Evolutionary conservation across 441 rosid species (phyloP).

Genomic region (Corymbia calophylla): DNA sequence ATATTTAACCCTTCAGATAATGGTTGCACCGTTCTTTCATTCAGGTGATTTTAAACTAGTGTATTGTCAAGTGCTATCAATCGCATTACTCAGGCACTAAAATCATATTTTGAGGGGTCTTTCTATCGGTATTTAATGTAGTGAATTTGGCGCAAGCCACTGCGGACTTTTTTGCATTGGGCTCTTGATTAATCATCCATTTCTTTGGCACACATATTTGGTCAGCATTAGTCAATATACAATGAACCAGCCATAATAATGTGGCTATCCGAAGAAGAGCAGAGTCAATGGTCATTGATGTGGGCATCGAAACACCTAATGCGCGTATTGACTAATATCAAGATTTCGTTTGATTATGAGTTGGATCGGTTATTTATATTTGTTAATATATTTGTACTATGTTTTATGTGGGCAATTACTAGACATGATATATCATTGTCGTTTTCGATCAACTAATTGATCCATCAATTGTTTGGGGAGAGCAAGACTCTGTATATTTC

Average conservation of each 20-base stretch:
- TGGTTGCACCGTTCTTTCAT: background rate
- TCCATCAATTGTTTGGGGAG: fast-evolving
- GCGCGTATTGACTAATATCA: background rate
- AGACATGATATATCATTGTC: background rate
- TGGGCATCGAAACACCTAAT: background rate
- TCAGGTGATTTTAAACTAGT: background rate
- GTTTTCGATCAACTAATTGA: background rate
- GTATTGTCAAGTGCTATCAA: background rate
- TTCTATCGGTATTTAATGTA: background rate
- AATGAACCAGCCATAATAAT: too few relatives aligned
- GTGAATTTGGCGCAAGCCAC: too few relatives aligned
- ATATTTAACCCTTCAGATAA: background rate
- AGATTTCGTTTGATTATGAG: background rate
- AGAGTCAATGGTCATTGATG: background rate
- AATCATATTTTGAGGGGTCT: background rate
- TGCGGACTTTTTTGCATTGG: too few relatives aligned
- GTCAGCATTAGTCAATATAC: too few relatives aligned
- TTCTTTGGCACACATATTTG: too few relatives aligned
- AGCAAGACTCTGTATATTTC: background rate
- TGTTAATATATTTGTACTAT: too few relatives aligned
- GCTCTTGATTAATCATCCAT: too few relatives aligned
- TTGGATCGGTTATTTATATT: background rate
- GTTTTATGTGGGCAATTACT: background rate
- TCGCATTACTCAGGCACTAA: background rate
- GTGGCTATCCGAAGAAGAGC: too few relatives aligned